Evolutionary conservation across 805 yeast species (phyloP), one percentile per base, ranked within the genome.

Genomic region (Aciculoconidium aculeatum): DNA sequence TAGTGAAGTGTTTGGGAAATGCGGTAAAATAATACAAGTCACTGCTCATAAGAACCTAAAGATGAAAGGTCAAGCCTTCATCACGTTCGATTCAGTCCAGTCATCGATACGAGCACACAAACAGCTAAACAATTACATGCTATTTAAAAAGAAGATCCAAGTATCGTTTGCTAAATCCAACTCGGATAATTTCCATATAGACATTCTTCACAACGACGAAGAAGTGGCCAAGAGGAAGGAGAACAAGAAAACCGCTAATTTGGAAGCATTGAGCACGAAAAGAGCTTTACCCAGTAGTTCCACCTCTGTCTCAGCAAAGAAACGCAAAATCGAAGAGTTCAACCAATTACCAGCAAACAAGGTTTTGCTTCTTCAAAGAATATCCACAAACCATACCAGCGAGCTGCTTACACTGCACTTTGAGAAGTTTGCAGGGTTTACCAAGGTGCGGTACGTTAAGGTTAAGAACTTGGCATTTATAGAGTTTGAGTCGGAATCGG

Each of bases 21-120:
- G 58, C 44, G 78, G 80, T 0, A 59, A 60, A 1, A 55, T 80
- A 1, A 32, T 65, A 10, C 70, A 67, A 17, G 54, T 84, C 8
- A 59, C 70, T 2, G 74, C 84, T 1, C 76, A 74, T 34, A 70
- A 69, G 35, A 78, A 75, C 40, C 44, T 83, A n/a, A 68, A 64
- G 37, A 65, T 80, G 70, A 68, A 79, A 33, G 95, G 95, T 2
- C 95, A 85, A 51, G 95, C 94, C 1, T 85, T 83, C 50, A 65
- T 85, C 5, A 72, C 83, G 0, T 73, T 77, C 30, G 63, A 56
- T 3, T 45, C 51, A 11, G 42, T 44, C 1, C 58, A 59, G 3
- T 52, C 58, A 4, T 77, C 87, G 1, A 33, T 47, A 3, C 43
- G 46, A 22, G 81, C 80, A 0, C 45, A 69, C 3, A 55, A 58